A percentile compares a stretch with the other conserved stretches of the same genome.
phyloP scores from a whole-genome alignment of 208 protist genomes.

The Strigomonas galati region DNA sequence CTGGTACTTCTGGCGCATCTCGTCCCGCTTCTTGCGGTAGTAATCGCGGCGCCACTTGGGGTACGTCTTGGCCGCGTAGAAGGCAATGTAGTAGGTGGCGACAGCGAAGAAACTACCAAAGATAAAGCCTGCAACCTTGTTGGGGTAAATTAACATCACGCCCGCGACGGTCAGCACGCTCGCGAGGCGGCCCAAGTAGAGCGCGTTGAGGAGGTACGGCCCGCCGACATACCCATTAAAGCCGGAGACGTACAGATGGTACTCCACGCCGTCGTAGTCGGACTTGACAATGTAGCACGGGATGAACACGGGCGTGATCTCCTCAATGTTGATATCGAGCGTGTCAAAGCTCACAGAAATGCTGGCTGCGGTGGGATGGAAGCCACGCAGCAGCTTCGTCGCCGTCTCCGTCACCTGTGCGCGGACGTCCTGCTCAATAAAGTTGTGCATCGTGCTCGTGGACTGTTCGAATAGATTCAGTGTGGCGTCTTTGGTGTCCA shows the following conservation, averaged over 20 bases:
- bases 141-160: slow-evolving; percentile 48
- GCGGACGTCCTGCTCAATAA: slow-evolving; percentile 54
- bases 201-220: slow-evolving; percentile 75
- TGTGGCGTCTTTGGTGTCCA: slow-evolving; percentile 64
- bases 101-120: slow-evolving; percentile 37
- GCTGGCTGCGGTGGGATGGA: slow-evolving; percentile 50
- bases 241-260: slow-evolving; percentile 82
- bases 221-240: slow-evolving; percentile 56
- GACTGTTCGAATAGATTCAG: slow-evolving; percentile 90
- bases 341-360: slow-evolving; percentile 54
- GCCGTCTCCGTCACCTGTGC: slow-evolving; percentile 52
- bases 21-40: slow-evolving; percentile 32
- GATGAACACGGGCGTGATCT: slow-evolving; percentile 74
- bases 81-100: slow-evolving; percentile 64
- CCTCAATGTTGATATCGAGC: slow-evolving; percentile 51
- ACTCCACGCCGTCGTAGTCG: slow-evolving; percentile 62
- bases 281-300: slow-evolving; percentile 85
- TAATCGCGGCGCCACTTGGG: slow-evolving; percentile 55
- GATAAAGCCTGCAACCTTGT: slow-evolving; percentile 63
- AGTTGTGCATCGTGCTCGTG: slow-evolving; percentile 47
- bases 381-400: slow-evolving; percentile 41
- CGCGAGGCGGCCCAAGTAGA: slow-evolving; percentile 51
- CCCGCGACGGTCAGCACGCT: slow-evolving; percentile 24
- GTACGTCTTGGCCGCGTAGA: slow-evolving; percentile 57
- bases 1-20: slow-evolving; percentile 35